Percentiles rank a stretch among this genome's conserved stretches.
These are phyloP conservation scores for Exophiala mesophila DNA, from an alignment of 2,329 filamentous ascomycete genomes.

Conservation along the genomic window DNA sequence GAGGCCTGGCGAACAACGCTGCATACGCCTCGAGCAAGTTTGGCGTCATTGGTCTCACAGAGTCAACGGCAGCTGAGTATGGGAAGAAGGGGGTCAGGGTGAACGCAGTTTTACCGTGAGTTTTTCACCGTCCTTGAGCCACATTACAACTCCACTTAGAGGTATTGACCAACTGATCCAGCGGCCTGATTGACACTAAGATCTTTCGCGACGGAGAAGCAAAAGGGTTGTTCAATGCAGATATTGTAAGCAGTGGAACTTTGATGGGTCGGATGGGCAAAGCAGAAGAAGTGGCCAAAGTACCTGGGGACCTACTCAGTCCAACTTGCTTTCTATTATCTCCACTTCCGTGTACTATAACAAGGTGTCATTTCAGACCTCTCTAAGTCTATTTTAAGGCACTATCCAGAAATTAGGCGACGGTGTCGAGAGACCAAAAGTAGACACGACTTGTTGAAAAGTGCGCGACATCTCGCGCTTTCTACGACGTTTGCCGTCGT, in stretches of 20 bases:
- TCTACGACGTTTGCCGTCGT: conserved; percentile 33
- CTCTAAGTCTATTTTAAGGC: neutral
- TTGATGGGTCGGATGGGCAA: conserved; percentile 16
- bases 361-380: no score
- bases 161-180: neutral
- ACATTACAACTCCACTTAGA: neutral
- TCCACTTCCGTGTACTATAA: no score
- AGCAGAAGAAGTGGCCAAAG: conserved; percentile 35
- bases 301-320: conserved; percentile 45
- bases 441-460: conserved; percentile 29
- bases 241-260: conserved; percentile 9
- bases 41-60: conserved; percentile 42
- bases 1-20: conserved; percentile 33
- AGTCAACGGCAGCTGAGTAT: conserved; percentile 33
- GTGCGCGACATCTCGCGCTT: conserved; percentile 33
- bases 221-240: conserved; percentile 11
- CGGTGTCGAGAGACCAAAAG: neutral
- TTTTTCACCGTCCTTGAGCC: neutral
- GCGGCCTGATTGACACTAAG: conserved; percentile 15
- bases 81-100: conserved; percentile 32
- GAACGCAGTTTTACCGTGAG: conserved; percentile 33
- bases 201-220: conserved; percentile 15
- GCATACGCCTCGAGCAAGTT: conserved; percentile 43
- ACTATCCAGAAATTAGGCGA: neutral
- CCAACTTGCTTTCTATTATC: no score